Evolutionary conservation across 345 rosid genomes (phyloP), one percentile per base, ranked within the genome.

Genomic region (Gossypium thurberi): DNA sequence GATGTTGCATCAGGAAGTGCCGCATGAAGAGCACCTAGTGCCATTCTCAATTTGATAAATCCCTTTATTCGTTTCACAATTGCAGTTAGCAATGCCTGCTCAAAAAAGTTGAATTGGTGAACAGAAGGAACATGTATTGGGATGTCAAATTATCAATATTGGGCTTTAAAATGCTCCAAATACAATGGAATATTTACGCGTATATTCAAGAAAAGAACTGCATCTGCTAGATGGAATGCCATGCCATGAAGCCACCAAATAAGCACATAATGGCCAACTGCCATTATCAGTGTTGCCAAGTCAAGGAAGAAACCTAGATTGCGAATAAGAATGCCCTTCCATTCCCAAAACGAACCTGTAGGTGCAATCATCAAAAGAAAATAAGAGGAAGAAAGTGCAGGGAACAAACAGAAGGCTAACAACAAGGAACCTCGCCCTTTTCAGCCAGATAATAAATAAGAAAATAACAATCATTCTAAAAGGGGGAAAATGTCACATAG

Each of bases 1-100:
- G 88, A 80, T 64, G 98, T 91, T 67, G 99, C 99, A 85, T 95
- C 96, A 78, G 99, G 98, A 82, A 95, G 98, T 70, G 98, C 99
- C 17, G 98, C 99, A 83, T 95, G 99, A 79, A 95, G 96, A 69
- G 93, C 77, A 4, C 92, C 88, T 65, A 95, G 81, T 79, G 99
- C 98, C 76, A 85, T 85, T 88, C 89, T 89, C 81, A 92, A 65
- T 83, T 92, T 92, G 75, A 87, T 82, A 76, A 82, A 95, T 73
- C 99, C 99, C 82, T 86, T 91, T 65, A 91, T 81, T 72, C 98
- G 94, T 84, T 92, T 95, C 76, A 91, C 75, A 74, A 91, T 91
- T 72, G 99, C 89, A 84, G 94, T 90, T 72, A 92, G 82, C 84
- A 95, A 88, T 75, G 97, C 96, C 99, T 95, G 90, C 78, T 72